Evolutionary conservation across 345 rosid species (phyloP).

Genomic region (Fremontodendron californicum): DNA sequence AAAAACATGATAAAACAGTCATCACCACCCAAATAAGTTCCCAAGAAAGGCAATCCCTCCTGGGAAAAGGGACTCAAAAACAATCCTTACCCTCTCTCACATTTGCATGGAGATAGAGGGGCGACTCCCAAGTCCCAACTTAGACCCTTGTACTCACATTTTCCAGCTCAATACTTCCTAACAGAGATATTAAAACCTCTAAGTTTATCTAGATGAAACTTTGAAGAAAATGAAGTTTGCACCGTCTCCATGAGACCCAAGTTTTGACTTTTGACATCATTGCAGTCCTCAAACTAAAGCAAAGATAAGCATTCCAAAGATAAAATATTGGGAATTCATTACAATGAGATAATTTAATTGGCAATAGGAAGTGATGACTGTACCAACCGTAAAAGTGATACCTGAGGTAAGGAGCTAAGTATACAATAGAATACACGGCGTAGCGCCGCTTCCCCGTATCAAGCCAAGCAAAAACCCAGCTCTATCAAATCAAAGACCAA

Average conservation of each 20-base stretch:
- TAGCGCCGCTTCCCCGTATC: constrained; percentile 85
- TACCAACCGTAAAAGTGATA: constrained; percentile 17
- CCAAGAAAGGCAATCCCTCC: neutral
- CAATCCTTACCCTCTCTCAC: neutral
- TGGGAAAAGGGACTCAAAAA: neutral
- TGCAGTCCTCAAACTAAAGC: neutral
- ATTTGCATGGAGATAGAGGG: neutral
- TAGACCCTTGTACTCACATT: neutral
- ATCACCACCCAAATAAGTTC: neutral
- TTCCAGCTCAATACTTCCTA: neutral
- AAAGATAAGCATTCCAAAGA: neutral
- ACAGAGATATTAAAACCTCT: neutral
- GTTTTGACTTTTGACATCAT: neutral
- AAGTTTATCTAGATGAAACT: neutral
- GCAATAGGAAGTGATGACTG: neutral
- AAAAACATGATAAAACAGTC: neutral
- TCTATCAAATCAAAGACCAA: constrained; percentile 31
- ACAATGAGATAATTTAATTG: neutral
- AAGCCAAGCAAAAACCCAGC: constrained; percentile 99
- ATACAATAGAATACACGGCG: constrained; percentile 64
- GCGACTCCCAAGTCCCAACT: neutral
- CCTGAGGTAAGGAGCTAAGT: constrained; percentile 88
- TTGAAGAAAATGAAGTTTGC: neutral
- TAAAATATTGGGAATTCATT: neutral
- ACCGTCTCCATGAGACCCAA: neutral